Base-by-base conservation (phyloP, 192 early-diverging fungal species). In the Piromyces finnis region DNA sequence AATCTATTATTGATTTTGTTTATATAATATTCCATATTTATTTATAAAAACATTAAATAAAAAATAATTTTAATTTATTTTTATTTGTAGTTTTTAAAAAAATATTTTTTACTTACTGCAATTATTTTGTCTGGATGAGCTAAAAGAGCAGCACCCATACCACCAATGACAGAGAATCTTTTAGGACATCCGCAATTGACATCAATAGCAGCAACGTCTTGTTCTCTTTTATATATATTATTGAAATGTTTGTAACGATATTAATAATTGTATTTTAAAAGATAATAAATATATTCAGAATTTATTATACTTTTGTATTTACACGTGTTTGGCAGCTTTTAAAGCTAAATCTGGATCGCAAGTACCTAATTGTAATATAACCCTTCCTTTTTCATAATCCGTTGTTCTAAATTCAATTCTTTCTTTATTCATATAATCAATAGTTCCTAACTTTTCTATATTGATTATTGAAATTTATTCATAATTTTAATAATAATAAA, bases 121-220 rank as follows among this genome's bases (percentile, higher is more conserved):
- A 90, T 90, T 35, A 98, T 86, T 30, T 89, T 87, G 77, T 96
- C 95, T 12, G 95, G 97, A 41, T 96, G 87, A 18, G 91, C 85
- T 79, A 99, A 84, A 59, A 99, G 86, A 12, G 94, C 95, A 15
- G 96, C 94, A 26, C 96, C 97, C 96, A 98, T 98, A 32, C 95
- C 94, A 29, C 92, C 94, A 39, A 94, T 91, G 22, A 97, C 84
- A 14, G 97, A 99, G 81, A 99, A 99, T 82, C 91, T 89, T 82
- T 97, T 98, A 0, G 97, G 97, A 82, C 97, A 99, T 5, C 97
- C 97, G 84, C 97, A 99, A 86, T 99, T 99, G 78, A 99, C 83
- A 85, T 99, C 97, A 79, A 99, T 92, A 0, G 92, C 96, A 29
- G 93, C 86, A 5, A 95, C 94, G 87, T 99, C 96, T 29, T 91